Evolutionary conservation across 139 green algal genomes (phyloP), one percentile per base, ranked within the genome.

Genomic region (Volvox africanus): DNA sequence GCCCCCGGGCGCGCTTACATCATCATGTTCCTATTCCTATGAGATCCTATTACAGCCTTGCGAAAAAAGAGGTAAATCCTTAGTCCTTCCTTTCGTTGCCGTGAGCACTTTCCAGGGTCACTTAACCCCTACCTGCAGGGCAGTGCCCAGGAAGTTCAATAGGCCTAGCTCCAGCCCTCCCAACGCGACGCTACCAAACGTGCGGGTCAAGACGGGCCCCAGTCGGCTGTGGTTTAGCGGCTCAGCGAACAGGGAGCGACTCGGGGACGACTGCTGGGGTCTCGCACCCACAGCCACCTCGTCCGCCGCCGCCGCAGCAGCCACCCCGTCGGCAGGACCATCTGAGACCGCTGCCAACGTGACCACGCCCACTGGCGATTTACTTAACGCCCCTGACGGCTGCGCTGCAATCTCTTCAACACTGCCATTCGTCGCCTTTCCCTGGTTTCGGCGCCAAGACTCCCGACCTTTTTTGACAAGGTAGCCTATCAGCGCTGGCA

Each of bases 131-230:
- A 91, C 77, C 75, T 93, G 85, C 69, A 93, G 80, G 12, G 93
- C 77, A 0, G 94, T 95, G 33, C 93, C 94, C 28, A 93, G n/a
- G 80, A 95, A 95, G 91, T 96, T 96, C 33, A 88, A 88, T 13
- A 92, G 13, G 0, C 92, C 92, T 20, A 94, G 86, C 73, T 94
- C 92, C n/a, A 92, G 73, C 0, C 92, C 92, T 16, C 69, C 92
- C 28, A 87, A 69, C 32, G 65, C 33, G 16, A 91, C 87, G 18
- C 33, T 86, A 75, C 37, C 32, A n/a, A 91, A 91, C 1, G 87
- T 91, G 76, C 44, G 33, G 14, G 87, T 91, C 61, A 91, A 50
- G 2, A 91, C 22, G 17, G 87, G 87, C 0, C 87, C 87, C 61
- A 91, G 32, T 26, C 87, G 87, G 0, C 14, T 16, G 11, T 13